Evolutionary conservation across 2,329 filamentous ascomycete species (phyloP).

Genomic region (Ophiosphaerella herpotricha): DNA sequence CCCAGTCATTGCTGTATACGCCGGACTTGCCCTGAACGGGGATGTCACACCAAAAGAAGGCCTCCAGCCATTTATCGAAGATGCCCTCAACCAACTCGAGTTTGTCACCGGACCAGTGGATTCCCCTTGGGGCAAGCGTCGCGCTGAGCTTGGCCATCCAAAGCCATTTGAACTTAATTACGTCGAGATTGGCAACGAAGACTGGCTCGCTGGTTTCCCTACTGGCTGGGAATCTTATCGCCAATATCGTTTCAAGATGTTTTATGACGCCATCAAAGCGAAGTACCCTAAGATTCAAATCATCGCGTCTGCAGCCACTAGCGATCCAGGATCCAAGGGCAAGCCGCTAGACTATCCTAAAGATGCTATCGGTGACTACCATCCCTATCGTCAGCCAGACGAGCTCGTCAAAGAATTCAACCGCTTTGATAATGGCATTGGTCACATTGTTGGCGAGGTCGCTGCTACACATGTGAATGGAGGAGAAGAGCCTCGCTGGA

Average conservation of each 20-base stretch:
- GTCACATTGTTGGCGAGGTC: constrained; percentile 43
- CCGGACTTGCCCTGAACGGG: constrained; percentile 52
- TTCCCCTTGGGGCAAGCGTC: constrained; percentile 41
- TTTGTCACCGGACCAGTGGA: constrained; percentile 35
- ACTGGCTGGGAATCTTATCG: constrained; percentile 35
- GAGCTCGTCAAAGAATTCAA: constrained; percentile 56
- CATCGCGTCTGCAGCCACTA: constrained; percentile 38
- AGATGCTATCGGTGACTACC: constrained; percentile 44
- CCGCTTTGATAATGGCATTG: constrained; percentile 49
- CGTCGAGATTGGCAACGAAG: constrained; percentile 47
- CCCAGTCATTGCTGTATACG: constrained; percentile 49
- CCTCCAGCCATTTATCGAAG: constrained; percentile 46
- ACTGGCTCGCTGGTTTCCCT: constrained; percentile 42
- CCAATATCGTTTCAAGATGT: constrained; percentile 39
- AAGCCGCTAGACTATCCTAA: constrained; percentile 19
- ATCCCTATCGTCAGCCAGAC: constrained; percentile 51
- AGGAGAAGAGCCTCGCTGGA: constrained; percentile 29
- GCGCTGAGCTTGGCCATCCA: constrained; percentile 43
- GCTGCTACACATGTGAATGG: constrained; percentile 41
- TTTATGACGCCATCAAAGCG: constrained; percentile 41
- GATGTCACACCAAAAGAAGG: constrained; percentile 42
- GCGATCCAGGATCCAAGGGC: constrained; percentile 29
- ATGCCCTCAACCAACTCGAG: constrained; percentile 46
- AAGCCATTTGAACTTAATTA: constrained; percentile 46
- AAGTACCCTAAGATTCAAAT: constrained; percentile 43